Percentiles rank a stretch among this genome's conserved stretches.
phyloP scores from a whole-genome alignment of 768 basidiomycete species.

The Naganishia vaughanmartiniae region DNA sequence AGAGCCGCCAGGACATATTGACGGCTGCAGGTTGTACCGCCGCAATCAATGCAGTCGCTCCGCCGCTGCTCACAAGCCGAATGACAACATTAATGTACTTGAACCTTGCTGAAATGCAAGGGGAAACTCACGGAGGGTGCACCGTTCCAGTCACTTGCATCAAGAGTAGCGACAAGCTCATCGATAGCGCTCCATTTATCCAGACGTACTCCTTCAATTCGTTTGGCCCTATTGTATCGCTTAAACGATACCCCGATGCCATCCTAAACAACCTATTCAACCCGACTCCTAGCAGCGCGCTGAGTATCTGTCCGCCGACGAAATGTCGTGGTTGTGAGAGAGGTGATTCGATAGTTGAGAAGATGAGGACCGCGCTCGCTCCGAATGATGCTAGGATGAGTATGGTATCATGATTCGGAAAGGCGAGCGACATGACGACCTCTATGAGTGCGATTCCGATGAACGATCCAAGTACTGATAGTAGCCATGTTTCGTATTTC shows the following conservation, averaged over 20 bases:
- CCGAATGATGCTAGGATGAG: constrained; percentile 42
- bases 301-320: constrained; percentile 37
- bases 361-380: constrained; percentile 38
- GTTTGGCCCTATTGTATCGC: constrained; percentile 19
- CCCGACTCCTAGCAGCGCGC: constrained; percentile 35
- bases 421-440: constrained; percentile 31
- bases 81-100: background rate
- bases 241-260: constrained; percentile 25
- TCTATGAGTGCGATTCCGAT: constrained; percentile 38
- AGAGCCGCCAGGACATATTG: constrained; percentile 36
- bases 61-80: constrained; percentile 30
- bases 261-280: constrained; percentile 38
- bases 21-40: constrained; percentile 32
- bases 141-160: constrained; percentile 34
- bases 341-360: constrained; percentile 39
- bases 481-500: constrained; percentile 39
- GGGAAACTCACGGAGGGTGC: constrained; percentile 41
- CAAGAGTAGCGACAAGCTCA: constrained; percentile 33
- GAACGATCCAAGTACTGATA: constrained; percentile 37
- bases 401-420: constrained; percentile 31
- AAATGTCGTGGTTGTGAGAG: constrained; percentile 41
- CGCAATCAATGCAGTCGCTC: constrained; percentile 40
- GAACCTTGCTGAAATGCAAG: too few relatives aligned
- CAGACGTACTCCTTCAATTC: constrained; percentile 26
- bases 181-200: constrained; percentile 38